Percentiles rank a stretch among this genome's conserved stretches.
Evolutionary conservation across 352 stramenopile species (phyloP).

Genomic region (Hyaloperonospora arabidopsidis): DNA sequence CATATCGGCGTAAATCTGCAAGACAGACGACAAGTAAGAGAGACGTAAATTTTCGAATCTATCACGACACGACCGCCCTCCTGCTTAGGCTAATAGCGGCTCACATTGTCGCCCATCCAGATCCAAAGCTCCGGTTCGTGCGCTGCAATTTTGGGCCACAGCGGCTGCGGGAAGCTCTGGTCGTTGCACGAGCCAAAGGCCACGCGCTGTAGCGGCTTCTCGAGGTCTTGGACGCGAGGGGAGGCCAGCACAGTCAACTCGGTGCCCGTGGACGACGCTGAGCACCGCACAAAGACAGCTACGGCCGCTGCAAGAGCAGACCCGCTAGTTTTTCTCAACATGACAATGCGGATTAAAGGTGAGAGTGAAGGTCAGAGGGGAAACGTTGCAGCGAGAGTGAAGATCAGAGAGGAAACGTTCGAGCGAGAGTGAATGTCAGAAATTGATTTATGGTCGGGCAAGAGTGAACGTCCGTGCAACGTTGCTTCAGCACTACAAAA

Average conservation of each 20-base stretch:
- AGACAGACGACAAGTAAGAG: no score
- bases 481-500: background rate
- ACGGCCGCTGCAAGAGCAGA: conserved; percentile 10
- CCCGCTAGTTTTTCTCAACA: conserved; percentile 7
- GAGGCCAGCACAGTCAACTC: conserved; percentile 8
- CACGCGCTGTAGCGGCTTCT: conserved; percentile 40
- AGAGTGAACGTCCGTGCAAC: background rate
- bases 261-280: conserved; percentile 5
- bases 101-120: conserved; percentile 85
- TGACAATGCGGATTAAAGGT: background rate
- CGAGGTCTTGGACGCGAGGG: conserved; percentile 40
- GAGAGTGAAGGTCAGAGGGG: background rate
- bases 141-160: conserved; percentile 57
- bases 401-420: background rate
- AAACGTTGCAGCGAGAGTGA: background rate
- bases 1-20: conserved; percentile 74
- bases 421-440: background rate
- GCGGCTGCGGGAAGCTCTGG: conserved; percentile 71
- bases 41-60: background rate
- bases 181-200: conserved; percentile 85
- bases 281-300: conserved; percentile 16
- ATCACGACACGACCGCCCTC: background rate
- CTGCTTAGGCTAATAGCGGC: background rate
- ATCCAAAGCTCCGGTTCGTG: conserved; percentile 70
- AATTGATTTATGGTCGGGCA: no score